Evolutionary conservation across 257 asterid genomes (phyloP).

Genomic region (Penstemon eatonii): DNA sequence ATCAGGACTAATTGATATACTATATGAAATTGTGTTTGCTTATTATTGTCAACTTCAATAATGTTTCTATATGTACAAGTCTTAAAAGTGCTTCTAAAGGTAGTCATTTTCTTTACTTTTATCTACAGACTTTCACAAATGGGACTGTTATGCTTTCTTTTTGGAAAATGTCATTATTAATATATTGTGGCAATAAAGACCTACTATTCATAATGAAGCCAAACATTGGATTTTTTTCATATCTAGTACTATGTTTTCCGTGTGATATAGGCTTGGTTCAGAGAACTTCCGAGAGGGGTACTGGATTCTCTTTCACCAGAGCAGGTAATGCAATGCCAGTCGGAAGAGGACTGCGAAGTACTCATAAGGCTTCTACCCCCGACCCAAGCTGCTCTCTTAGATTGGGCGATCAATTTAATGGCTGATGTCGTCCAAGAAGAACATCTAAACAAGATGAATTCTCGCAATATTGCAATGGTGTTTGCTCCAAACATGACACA

Average conservation of each 20-base stretch:
- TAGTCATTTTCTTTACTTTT: not conserved
- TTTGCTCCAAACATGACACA: slow-evolving; percentile 99
- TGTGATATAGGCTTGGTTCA: slow-evolving; percentile 83
- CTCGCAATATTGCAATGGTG: slow-evolving; percentile 95
- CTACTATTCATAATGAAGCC: not conserved
- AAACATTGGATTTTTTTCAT: not conserved
- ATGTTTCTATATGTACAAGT: not conserved
- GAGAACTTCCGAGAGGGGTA: slow-evolving; percentile 95
- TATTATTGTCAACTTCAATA: not conserved
- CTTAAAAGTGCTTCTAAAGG: not conserved
- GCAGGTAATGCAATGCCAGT: slow-evolving; percentile 90
- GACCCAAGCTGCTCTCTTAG: slow-evolving; percentile 80
- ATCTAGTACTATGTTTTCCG: too few species aligned
- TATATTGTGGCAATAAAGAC: too few species aligned
- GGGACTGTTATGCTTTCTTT: not conserved
- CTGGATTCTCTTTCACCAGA: slow-evolving; percentile 85
- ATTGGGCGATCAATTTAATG: slow-evolving; percentile 95
- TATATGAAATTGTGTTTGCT: not conserved
- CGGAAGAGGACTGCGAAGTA: slow-evolving; percentile 76
- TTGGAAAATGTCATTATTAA: too few species aligned
- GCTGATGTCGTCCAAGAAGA: slow-evolving; percentile 91
- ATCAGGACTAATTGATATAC: not conserved
- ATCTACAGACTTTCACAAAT: not conserved
- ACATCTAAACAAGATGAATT: slow-evolving; percentile 83
- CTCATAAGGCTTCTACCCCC: slow-evolving; percentile 80